Percentiles rank a stretch among this genome's conserved stretches.
Evolutionary conservation across 768 basidiomycete genomes (phyloP).

Genomic region (Podaxis sp.): DNA sequence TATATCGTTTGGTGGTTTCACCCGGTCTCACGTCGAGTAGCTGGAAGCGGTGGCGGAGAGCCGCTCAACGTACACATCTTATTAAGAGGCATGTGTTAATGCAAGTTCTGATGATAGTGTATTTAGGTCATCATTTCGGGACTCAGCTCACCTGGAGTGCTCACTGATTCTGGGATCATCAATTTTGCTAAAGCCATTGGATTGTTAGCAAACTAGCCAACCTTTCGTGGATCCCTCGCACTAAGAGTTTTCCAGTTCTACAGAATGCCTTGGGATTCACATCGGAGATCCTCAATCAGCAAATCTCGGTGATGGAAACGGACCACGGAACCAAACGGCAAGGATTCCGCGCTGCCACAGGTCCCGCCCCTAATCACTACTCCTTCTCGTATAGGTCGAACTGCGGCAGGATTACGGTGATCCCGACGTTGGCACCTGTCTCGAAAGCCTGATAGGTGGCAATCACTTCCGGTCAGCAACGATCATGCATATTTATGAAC

Average conservation of each 20-base stretch:
- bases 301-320: slow-evolving; percentile 78
- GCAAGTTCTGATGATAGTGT: neutral
- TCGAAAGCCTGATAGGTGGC: slow-evolving; percentile 76
- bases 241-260: slow-evolving; percentile 21
- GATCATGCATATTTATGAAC: neutral
- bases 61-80: slow-evolving; percentile 68
- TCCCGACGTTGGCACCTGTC: slow-evolving; percentile 61
- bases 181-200: slow-evolving; percentile 63
- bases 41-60: slow-evolving; percentile 51
- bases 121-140: slow-evolving; percentile 62
- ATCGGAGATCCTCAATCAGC: slow-evolving; percentile 65
- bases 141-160: slow-evolving; percentile 52
- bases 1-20: neutral
- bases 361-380: neutral
- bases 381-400: slow-evolving; percentile 40
- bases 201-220: slow-evolving; percentile 37
- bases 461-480: slow-evolving; percentile 70
- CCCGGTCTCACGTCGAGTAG: slow-evolving; percentile 15
- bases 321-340: slow-evolving; percentile 53
- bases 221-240: slow-evolving; percentile 20
- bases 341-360: slow-evolving; percentile 12
- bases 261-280: slow-evolving; percentile 76
- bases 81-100: slow-evolving; percentile 28
- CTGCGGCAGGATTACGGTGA: slow-evolving; percentile 78
- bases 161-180: slow-evolving; percentile 53